Base-by-base conservation (phyloP, 2,329 filamentous ascomycete genomes). In the Nothomitra cinnamomea region DNA sequence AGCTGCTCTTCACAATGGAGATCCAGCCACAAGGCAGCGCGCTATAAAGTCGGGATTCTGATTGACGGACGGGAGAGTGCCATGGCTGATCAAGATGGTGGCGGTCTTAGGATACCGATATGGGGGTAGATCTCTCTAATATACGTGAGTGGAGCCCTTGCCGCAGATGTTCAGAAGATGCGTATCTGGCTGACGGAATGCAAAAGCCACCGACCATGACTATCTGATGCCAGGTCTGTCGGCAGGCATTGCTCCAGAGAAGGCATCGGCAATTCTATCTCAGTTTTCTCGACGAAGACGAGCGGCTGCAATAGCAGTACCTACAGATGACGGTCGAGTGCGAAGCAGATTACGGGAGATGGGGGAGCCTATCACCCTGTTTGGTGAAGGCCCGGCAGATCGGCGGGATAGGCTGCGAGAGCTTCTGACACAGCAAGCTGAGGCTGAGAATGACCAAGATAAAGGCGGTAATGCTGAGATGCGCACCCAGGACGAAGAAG, bases 231-330 rank as follows among this genome's bases (percentile, higher is more conserved):
- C 83, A 22, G 72, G 79, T 32, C 72, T 72, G 2, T 69, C 73
- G 2, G 75, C 78, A 19, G 85, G 85, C 48, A 80, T 83, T 47
- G 78, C 83, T 6, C 78, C 85, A 3, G 85, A 92, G 64, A 87
- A 87, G 65, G 87, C 87, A 2, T 89, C 87, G 2, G 87, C 86
- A 13, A 82, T 95, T 53, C 72, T 94, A 19, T 83, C 79, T 35
- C 89, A 96, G 65, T 92, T 98, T 67, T 85, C 88, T 62, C 85
- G 90, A 57, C 95, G 95, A 69, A 81, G 88, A 62, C 79, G 87
- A 63, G 89, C 88, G 10, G 88, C 88, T 17, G 84, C 85, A 10
- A 86, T 96, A 60, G 83, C 85, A 12, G 92, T 98, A 2, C 92
- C 90, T 0, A 98, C 94, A 53, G 89, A 95, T 65, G 92, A 98